phyloP scores from a whole-genome alignment of 1,139 yeast genomes.

The Debaryomycetaceae sp. region DNA sequence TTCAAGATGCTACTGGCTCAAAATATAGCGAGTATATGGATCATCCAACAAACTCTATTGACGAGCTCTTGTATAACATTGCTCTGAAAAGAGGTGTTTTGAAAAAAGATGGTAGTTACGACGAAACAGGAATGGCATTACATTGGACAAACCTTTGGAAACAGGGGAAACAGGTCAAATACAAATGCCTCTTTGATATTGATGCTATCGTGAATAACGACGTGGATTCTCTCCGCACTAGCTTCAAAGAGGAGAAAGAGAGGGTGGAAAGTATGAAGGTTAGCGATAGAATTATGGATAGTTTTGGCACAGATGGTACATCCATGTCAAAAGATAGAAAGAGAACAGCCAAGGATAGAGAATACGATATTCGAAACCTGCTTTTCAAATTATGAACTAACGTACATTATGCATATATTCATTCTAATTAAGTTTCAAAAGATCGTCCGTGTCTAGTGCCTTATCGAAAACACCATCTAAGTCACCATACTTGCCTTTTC shows the following conservation, averaged over 20 bases:
- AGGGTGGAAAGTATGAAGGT: slow-evolving; percentile 29
- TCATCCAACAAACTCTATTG: slow-evolving; percentile 74
- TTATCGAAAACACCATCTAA: slow-evolving; percentile 29
- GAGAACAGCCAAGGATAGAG: slow-evolving; percentile 47
- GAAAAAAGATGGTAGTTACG: slow-evolving; percentile 32
- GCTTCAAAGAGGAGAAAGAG: slow-evolving; percentile 28
- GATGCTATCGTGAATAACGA: slow-evolving; percentile 31
- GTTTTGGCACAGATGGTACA: slow-evolving; percentile 43
- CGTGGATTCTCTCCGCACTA: slow-evolving; percentile 20
- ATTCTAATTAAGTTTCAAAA: slow-evolving; percentile 9
- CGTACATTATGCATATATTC: not conserved
- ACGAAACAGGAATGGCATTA: slow-evolving; percentile 62
- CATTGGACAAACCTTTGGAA: slow-evolving; percentile 70
- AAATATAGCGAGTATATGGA: slow-evolving; percentile 46
- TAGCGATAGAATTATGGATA: slow-evolving; percentile 25
- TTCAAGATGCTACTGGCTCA: slow-evolving; percentile 50
- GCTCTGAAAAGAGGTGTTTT: slow-evolving; percentile 41
- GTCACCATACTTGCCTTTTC: slow-evolving; percentile 21
- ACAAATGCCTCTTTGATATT: slow-evolving; percentile 36
- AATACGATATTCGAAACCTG: slow-evolving; percentile 37
- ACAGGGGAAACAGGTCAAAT: slow-evolving; percentile 45
- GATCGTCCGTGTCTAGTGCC: slow-evolving; percentile 33
- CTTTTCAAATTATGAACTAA: slow-evolving; percentile 32
- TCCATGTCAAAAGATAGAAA: slow-evolving; percentile 33
- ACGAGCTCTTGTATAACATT: slow-evolving; percentile 56